Conservation (phyloP, 805 yeast species). For the Starmerella bombi region DNA sequence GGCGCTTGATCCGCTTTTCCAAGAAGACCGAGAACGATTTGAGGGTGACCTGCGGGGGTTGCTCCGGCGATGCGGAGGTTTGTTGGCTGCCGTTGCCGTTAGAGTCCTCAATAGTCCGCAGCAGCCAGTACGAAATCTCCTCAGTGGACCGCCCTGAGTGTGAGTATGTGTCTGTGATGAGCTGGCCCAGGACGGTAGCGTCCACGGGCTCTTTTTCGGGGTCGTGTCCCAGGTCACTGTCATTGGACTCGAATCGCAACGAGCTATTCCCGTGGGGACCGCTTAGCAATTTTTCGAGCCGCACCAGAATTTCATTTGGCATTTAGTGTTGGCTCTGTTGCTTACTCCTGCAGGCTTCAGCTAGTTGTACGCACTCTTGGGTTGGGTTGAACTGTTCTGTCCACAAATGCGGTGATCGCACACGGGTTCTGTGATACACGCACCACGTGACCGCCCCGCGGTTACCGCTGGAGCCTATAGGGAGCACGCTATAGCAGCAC, state of each 20-base stretch:
- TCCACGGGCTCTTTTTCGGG: constrained; percentile 9
- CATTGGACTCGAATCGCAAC: not conserved
- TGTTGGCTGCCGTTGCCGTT: not conserved
- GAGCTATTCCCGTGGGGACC: not conserved
- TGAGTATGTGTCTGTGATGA: constrained; percentile 13
- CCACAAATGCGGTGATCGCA: too few relatives aligned
- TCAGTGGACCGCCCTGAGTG: constrained; percentile 6
- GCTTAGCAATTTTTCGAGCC: constrained; percentile 3
- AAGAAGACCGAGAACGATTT: constrained; percentile 19
- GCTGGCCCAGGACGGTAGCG: constrained; percentile 14
- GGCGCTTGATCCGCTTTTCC: constrained; percentile 19
- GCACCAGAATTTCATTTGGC: constrained; percentile 8
- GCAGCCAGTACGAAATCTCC: constrained; percentile 11
- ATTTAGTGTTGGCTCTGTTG: not conserved
- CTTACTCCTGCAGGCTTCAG: not conserved
- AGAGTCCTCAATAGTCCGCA: constrained; percentile 13
- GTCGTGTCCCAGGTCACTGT: not conserved
- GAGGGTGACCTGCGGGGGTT: constrained; percentile 6
- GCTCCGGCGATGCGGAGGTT: not conserved
- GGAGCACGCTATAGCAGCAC: too few relatives aligned
- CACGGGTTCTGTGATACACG: too few relatives aligned
- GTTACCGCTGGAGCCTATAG: too few relatives aligned
- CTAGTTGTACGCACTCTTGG: not conserved
- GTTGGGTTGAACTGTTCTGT: too few relatives aligned
- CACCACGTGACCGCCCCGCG: too few relatives aligned